Evolutionary conservation across 345 rosid genomes (phyloP).

Genomic region (Citrus reticulata): DNA sequence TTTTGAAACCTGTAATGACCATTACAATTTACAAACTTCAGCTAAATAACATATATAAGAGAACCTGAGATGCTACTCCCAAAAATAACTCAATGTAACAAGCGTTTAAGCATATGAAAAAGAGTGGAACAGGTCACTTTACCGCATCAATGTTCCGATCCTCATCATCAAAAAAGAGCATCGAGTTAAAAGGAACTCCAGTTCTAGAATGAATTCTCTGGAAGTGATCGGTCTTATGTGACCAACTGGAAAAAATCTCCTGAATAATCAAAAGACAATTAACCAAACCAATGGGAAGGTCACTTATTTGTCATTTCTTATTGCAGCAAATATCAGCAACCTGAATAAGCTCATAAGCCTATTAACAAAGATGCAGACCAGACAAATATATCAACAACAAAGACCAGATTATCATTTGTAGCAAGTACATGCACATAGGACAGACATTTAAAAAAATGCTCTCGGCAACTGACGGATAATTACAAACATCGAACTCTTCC

Average conservation of each 20-base stretch:
- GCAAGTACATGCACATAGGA: not conserved
- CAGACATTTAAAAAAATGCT: not conserved
- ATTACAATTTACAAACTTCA: not conserved
- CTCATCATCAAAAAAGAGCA: conserved; percentile 87
- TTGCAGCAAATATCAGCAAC: not conserved
- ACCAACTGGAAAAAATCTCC: conserved; percentile 79
- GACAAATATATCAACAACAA: not conserved
- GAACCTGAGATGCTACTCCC: not conserved
- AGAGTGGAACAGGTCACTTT: not conserved
- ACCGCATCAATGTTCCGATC: conserved; percentile 71
- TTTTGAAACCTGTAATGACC: conserved; percentile 52
- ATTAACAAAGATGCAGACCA: not conserved
- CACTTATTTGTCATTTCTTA: not conserved
- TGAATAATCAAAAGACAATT: conserved; percentile 25
- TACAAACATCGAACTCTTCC: not conserved
- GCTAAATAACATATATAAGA: not conserved
- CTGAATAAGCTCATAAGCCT: not conserved
- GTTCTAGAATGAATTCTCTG: conserved; percentile 72
- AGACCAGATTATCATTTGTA: not conserved
- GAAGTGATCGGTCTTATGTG: conserved; percentile 77
- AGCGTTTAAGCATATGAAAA: not conserved
- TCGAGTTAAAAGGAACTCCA: conserved; percentile 54
- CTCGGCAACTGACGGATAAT: not conserved
- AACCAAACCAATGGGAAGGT: not conserved
- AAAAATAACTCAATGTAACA: not conserved